Evolutionary conservation across 2,329 filamentous ascomycete species (phyloP), one percentile per base, ranked within the genome.

Genomic region (Pseudophaeomoniella oleicola): DNA sequence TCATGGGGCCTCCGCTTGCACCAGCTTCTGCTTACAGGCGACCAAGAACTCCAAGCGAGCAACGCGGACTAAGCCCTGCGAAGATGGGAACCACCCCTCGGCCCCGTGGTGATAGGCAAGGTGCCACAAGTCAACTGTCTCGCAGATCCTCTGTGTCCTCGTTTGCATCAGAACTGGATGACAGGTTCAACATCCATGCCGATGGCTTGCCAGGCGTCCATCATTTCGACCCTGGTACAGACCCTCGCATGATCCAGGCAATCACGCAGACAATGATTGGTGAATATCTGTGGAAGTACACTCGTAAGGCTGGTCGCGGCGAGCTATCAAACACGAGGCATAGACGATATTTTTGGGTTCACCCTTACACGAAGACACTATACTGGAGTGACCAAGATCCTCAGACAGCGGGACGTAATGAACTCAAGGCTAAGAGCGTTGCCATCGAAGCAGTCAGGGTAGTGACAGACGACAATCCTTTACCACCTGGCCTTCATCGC

Each of bases 251-350:
- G 86, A 96, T 98, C 47, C 86, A 94, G 62, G 90, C 90, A 34
- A 94, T 98, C 46, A 98, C 90, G 2, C 88, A 98, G 59, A 96
- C 90, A 13, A 98, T 98, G 90, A 96, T 98, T 52, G 90, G 90
- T 38, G 90, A 98, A 57, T 96, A 88, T 57, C 68, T 98, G 30
- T 98, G 90, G 90, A 98, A 98, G 58, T 98, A 98, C 60, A 98
- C 90, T 0, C 81, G 90, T 50, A 94, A 90, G 63, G 71, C 87
- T 41, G 87, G 86, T n/a, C 79, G 88, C 16, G 81, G 78, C 37
- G 82, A 86, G 44, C 76, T 93, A 60, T 96, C 87, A 0, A 81
- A 78, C 48, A 93, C 87, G 38, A 75, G 90, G 36, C 90, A 98
- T 58, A 76, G 84, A 42, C 78, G 90, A 19, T 98, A 94, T 67